phyloP scores from a whole-genome alignment of 2,329 filamentous ascomycete species.

The Coleophoma cylindrospora region DNA sequence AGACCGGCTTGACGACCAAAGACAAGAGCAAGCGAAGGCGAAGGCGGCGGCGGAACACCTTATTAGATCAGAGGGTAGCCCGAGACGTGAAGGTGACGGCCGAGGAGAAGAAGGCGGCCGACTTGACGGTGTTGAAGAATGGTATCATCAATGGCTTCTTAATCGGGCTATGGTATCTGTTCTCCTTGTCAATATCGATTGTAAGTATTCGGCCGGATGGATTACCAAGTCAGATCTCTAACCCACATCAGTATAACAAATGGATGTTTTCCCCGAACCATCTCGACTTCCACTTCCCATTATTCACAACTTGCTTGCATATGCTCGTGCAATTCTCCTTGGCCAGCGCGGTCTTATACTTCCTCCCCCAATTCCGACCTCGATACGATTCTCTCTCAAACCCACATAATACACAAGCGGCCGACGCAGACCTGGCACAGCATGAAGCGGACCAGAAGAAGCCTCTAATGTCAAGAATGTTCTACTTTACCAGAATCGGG shows the following conservation, averaged over 20 bases:
- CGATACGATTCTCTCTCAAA: slow-evolving; percentile 33
- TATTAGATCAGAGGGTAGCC: slow-evolving; percentile 65
- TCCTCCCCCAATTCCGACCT: slow-evolving; percentile 79
- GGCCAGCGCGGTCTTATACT: slow-evolving; percentile 70
- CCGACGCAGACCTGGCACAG: slow-evolving; percentile 21
- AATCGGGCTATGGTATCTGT: slow-evolving; percentile 82
- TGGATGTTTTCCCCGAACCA: slow-evolving; percentile 94
- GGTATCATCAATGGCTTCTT: slow-evolving; percentile 72
- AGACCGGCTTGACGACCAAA: slow-evolving; percentile 75
- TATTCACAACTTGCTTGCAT: slow-evolving; percentile 92
- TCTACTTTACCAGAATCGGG: slow-evolving; percentile 87
- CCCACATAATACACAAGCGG: slow-evolving; percentile 22
- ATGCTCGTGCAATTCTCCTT: slow-evolving; percentile 93
- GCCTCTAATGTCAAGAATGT: slow-evolving; percentile 77
- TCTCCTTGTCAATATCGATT: slow-evolving; percentile 88
- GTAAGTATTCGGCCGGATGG: slow-evolving; percentile 43
- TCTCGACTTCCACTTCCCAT: slow-evolving; percentile 86
- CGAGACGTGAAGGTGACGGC: slow-evolving; percentile 55
- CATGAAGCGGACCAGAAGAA: slow-evolving; percentile 25
- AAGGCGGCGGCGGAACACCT: slow-evolving; percentile 61
- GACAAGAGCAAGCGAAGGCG: slow-evolving; percentile 65
- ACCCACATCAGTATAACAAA: slow-evolving; percentile 77
- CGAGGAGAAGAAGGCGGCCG: slow-evolving; percentile 70
- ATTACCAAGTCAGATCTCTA: neutral
- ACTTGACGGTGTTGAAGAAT: slow-evolving; percentile 65